Percentiles rank a stretch among this genome's conserved stretches.
These are phyloP conservation scores for Trichophyton equinum DNA, from an alignment of 2,329 filamentous ascomycete genomes.

Conservation along the genomic window DNA sequence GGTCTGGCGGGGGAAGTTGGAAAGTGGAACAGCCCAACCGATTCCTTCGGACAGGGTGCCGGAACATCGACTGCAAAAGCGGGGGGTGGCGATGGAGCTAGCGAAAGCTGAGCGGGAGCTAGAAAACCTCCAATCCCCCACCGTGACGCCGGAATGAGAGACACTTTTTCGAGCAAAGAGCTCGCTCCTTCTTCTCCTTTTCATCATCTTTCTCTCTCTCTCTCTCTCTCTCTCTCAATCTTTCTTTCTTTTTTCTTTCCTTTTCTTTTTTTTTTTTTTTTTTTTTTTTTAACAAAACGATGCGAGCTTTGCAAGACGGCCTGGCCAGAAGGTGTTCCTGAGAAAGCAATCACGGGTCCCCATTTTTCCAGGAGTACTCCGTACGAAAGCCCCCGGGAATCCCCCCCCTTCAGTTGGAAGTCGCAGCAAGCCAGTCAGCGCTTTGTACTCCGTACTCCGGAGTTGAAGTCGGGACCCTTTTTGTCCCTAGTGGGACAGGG, in stretches of 20 bases:
- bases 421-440: not conserved
- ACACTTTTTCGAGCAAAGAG: not conserved
- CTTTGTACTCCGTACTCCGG: not conserved
- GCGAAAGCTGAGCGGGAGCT: slow-evolving; percentile 3
- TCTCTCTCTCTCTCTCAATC: no score
- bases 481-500: not conserved
- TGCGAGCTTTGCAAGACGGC: not conserved
- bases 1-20: not conserved
- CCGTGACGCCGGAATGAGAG: not conserved
- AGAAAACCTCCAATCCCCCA: not conserved
- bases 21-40: no score
- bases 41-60: slow-evolving; percentile 3
- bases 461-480: not conserved
- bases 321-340: not conserved
- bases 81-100: slow-evolving; percentile 1
- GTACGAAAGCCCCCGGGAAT: not conserved
- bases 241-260: no score
- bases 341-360: not conserved
- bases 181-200: no score
- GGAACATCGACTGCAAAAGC: not conserved
- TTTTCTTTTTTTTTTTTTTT: no score
- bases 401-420: not conserved
- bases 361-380: no score
- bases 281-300: not conserved
- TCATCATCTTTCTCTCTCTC: no score